phyloP scores from a whole-genome alignment of 495 filamentous ascomycete species.

The Penicillium desertorum region DNA sequence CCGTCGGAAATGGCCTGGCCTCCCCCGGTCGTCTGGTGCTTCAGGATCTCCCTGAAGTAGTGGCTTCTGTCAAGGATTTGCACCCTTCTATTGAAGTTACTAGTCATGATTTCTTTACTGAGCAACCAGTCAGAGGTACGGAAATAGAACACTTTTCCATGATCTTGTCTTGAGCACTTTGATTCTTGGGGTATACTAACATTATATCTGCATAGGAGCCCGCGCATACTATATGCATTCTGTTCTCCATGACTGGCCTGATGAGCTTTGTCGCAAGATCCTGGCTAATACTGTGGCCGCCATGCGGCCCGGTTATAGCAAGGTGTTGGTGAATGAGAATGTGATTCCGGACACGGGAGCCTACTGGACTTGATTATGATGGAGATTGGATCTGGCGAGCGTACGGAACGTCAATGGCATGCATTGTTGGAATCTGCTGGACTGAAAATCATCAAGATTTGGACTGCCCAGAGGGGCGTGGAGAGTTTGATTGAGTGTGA shows the following conservation, averaged over 20 bases:
- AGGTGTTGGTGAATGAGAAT: slow-evolving; percentile 49
- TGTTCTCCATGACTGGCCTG: slow-evolving; percentile 49
- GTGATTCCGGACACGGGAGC: slow-evolving; percentile 39
- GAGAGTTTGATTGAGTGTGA: slow-evolving; percentile 46
- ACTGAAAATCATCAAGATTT: slow-evolving; percentile 40
- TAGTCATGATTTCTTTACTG: slow-evolving; percentile 50
- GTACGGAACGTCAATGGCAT: slow-evolving; percentile 37
- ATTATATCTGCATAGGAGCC: slow-evolving; percentile 23
- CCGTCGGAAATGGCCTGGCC: slow-evolving; percentile 43
- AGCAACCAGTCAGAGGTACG: slow-evolving; percentile 39
- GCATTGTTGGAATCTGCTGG: slow-evolving; percentile 34
- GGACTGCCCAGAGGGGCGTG: slow-evolving; percentile 31
- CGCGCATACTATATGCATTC: slow-evolving; percentile 46
- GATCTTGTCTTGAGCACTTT: not conserved
- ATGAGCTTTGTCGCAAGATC: slow-evolving; percentile 37
- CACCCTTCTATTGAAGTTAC: slow-evolving; percentile 34
- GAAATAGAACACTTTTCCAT: not conserved
- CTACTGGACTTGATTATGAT: slow-evolving; percentile 43
- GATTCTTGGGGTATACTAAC: not conserved
- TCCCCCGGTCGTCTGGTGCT: slow-evolving; percentile 50
- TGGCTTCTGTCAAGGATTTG: slow-evolving; percentile 31
- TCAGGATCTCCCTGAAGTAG: slow-evolving; percentile 47
- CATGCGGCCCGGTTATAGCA: slow-evolving; percentile 44
- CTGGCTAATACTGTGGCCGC: slow-evolving; percentile 34
- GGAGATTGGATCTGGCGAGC: slow-evolving; percentile 35